These are phyloP conservation scores for Zygoascus hellenicus DNA, from an alignment of 1,139 yeast genomes.

Conservation along the genomic window DNA sequence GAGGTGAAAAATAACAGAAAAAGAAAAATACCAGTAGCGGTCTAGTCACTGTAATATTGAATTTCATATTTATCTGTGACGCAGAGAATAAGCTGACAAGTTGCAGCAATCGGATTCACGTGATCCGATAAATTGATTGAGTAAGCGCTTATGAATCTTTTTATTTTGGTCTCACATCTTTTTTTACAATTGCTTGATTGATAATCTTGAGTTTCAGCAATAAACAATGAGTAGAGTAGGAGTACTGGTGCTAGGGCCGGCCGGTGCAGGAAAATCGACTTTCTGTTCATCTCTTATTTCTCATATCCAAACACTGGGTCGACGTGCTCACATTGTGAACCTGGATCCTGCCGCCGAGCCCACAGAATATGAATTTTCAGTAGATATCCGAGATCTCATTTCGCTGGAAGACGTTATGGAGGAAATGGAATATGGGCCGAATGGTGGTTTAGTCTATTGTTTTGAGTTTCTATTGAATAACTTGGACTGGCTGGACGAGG, in stretches of 20 bases:
- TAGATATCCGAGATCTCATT: constrained; percentile 86
- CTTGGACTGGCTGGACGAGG: constrained; percentile 94
- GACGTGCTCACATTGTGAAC: constrained; percentile 91
- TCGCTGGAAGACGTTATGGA: constrained; percentile 97
- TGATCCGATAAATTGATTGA: not conserved
- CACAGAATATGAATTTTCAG: constrained; percentile 81
- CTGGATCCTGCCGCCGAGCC: constrained; percentile 98
- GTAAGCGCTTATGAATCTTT: not conserved
- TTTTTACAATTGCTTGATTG: not conserved
- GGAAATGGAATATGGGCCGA: constrained; percentile 89
- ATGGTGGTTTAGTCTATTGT: constrained; percentile 90
- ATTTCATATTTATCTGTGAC: no score
- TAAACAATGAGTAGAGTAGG: constrained; percentile 86
- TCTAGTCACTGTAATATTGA: no score
- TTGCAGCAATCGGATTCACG: no score
- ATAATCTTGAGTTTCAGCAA: not conserved
- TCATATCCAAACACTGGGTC: constrained; percentile 84
- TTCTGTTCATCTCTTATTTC: constrained; percentile 84
- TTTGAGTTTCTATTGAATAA: constrained; percentile 81
- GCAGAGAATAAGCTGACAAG: no score
- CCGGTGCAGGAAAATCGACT: constrained; percentile 89
- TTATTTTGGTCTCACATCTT: not conserved
- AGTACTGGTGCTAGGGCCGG: constrained; percentile 93
- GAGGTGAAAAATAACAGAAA: no score
- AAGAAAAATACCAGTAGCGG: no score